Conservation (phyloP, 1,284 basidiomycete species). For the Tausonia pullulans region DNA sequence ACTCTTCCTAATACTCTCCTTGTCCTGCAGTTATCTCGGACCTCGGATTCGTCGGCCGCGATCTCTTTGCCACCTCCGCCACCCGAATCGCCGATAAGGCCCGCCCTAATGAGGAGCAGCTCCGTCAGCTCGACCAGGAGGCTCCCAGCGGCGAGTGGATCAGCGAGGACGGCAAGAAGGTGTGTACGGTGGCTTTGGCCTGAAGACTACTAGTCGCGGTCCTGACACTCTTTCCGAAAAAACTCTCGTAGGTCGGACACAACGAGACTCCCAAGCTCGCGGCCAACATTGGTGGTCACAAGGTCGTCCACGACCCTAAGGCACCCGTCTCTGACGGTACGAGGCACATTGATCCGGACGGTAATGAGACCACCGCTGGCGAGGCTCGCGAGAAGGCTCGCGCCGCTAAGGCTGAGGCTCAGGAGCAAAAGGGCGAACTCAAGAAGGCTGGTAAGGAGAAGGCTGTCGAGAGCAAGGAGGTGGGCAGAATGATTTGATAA, state of each 20-base stretch:
- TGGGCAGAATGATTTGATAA: too few species aligned
- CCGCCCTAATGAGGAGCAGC: conserved; percentile 53
- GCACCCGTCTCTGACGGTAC: conserved; percentile 25
- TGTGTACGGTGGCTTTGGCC: conserved; percentile 25
- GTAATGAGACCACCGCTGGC: conserved; percentile 31
- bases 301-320: conserved; percentile 25
- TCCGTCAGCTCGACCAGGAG: conserved; percentile 57
- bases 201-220: too few species aligned
- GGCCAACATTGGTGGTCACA: conserved; percentile 33
- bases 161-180: conserved; percentile 34
- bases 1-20: too few species aligned
- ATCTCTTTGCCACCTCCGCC: conserved; percentile 68
- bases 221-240: neutral
- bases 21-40: conserved; percentile 43
- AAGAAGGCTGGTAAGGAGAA: conserved; percentile 23
- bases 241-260: conserved; percentile 2
- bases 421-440: conserved; percentile 26
- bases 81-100: conserved; percentile 60
- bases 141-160: conserved; percentile 50
- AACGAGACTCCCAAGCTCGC: conserved; percentile 32
- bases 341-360: conserved; percentile 30
- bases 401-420: conserved; percentile 28
- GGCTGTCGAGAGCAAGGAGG: conserved; percentile 26
- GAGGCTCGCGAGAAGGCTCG: conserved; percentile 31
- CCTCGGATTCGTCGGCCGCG: conserved; percentile 69